phyloP scores from a whole-genome alignment of 768 basidiomycete genomes.

The Tulasnella sp. region DNA sequence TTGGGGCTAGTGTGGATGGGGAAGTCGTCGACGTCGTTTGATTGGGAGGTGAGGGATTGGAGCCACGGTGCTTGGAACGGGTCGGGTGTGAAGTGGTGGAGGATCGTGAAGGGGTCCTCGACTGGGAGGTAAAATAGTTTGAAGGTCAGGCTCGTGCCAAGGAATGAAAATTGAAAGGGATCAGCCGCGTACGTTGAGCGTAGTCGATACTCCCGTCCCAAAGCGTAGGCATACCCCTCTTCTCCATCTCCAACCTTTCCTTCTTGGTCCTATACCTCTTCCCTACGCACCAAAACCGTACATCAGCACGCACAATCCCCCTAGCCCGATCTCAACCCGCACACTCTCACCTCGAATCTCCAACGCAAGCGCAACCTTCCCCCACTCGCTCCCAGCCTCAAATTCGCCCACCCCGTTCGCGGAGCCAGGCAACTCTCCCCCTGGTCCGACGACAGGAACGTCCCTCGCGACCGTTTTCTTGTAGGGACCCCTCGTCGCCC shows the following conservation, averaged over 20 bases:
- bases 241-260: conserved; percentile 65
- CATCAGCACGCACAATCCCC: not conserved
- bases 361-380: conserved; percentile 56
- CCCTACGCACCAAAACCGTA: not conserved
- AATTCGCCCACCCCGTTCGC: conserved; percentile 67
- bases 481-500: conserved; percentile 2
- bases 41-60: not conserved
- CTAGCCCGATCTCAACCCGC: too few relatives aligned
- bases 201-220: conserved; percentile 67
- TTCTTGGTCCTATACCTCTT: conserved; percentile 64
- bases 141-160: not conserved
- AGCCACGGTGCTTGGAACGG: conserved; percentile 4
- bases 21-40: not conserved
- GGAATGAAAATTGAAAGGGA: not conserved
- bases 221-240: conserved; percentile 55
- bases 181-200: conserved; percentile 5
- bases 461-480: conserved; percentile 4
- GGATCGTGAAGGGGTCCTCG: conserved; percentile 11
- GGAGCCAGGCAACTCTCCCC: conserved; percentile 58
- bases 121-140: not conserved
- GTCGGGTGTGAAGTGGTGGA: conserved; percentile 12
- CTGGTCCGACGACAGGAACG: not conserved
- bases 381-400: conserved; percentile 60
- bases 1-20: not conserved
- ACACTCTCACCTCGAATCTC: conserved; percentile 53